These are phyloP conservation scores for Arthrobotrys sinensis DNA, from an alignment of 2,329 filamentous ascomycete species.

Conservation along the genomic window DNA sequence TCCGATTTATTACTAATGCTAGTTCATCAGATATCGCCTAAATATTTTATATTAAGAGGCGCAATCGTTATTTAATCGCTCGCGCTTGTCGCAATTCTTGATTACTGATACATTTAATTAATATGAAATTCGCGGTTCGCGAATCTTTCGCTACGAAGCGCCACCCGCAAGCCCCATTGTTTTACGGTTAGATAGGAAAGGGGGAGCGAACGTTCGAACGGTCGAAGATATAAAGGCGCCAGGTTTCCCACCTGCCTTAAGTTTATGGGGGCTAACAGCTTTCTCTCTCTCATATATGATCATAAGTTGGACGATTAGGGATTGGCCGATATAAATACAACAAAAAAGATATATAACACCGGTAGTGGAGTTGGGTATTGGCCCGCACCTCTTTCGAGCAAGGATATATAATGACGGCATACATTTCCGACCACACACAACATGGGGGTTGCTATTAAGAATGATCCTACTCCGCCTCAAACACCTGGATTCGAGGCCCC, in stretches of 20 bases:
- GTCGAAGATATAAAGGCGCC: constrained; percentile 20
- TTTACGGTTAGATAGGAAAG: background rate
- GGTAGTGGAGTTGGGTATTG: constrained; percentile 16
- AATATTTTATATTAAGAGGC: background rate
- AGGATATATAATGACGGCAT: background rate
- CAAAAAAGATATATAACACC: background rate
- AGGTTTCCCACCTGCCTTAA: background rate
- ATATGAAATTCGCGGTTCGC: constrained; percentile 41
- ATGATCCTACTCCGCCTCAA: background rate
- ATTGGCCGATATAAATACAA: background rate
- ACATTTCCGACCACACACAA: background rate
- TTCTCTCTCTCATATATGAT: background rate
- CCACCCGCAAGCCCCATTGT: constrained; percentile 20
- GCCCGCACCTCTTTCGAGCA: constrained; percentile 1
- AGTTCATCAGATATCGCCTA: background rate
- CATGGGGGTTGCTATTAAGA: background rate
- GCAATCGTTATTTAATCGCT: constrained; percentile 14
- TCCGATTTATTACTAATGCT: background rate
- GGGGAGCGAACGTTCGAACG: constrained; percentile 10
- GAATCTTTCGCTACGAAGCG: constrained; percentile 32
- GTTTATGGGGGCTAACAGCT: background rate
- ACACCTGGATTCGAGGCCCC: too few relatives aligned
- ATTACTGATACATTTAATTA: constrained; percentile 44
- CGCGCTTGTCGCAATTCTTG: constrained; percentile 39
- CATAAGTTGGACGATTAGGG: background rate